These are phyloP conservation scores for Allium cepa DNA, from an alignment of 106 monocot genomes.

Conservation along the genomic window DNA sequence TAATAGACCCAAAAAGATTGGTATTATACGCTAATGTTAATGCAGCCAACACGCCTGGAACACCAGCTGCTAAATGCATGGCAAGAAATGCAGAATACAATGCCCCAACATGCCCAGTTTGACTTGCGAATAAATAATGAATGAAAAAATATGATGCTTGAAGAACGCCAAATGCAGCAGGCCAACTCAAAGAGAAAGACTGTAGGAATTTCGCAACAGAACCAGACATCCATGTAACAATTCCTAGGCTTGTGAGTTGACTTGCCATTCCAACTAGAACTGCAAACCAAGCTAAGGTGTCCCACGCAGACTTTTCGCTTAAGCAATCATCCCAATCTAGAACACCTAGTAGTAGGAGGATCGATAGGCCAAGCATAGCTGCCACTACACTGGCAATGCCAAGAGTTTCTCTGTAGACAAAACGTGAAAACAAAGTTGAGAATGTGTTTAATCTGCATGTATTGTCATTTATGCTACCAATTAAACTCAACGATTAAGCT, in stretches of 20 bases:
- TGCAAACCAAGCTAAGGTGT: slow-evolving; percentile 95
- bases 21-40: slow-evolving; percentile 93
- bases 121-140: slow-evolving; percentile 97
- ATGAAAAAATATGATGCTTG: slow-evolving; percentile 89
- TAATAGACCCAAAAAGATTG: slow-evolving; percentile 85
- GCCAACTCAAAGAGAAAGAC: slow-evolving; percentile 89
- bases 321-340: slow-evolving; percentile 96
- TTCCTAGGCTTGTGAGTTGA: slow-evolving; percentile 80
- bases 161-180: slow-evolving; percentile 71
- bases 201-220: slow-evolving; percentile 75
- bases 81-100: slow-evolving; percentile 94
- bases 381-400: slow-evolving; percentile 91
- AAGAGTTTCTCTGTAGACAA: slow-evolving; percentile 37
- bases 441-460: background rate
- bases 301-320: slow-evolving; percentile 95
- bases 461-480: too few species aligned
- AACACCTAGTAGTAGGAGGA: slow-evolving; percentile 83
- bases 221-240: slow-evolving; percentile 84
- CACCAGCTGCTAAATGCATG: slow-evolving; percentile 94
- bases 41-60: slow-evolving; percentile 75
- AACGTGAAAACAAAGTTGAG: background rate
- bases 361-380: slow-evolving; percentile 90
- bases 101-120: slow-evolving; percentile 97
- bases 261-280: slow-evolving; percentile 95
- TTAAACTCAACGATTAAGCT: background rate